Conservation (phyloP, 768 basidiomycete species). For the Tricholoma sp. region DNA sequence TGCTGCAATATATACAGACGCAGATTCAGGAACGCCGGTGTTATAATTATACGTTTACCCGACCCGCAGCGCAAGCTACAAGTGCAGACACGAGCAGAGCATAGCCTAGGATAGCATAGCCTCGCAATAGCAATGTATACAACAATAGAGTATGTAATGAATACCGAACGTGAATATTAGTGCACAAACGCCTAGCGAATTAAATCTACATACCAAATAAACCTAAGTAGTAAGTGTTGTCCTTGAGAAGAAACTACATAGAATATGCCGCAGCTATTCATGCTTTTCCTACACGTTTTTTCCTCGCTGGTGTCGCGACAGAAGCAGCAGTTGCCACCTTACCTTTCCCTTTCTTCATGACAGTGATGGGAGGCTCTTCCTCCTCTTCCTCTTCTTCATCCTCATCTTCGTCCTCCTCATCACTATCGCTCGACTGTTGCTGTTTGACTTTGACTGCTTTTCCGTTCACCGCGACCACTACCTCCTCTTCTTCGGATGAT, state of each 20-base stretch:
- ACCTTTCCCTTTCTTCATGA: conserved; percentile 25
- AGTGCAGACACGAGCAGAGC: background rate
- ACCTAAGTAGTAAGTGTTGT: background rate
- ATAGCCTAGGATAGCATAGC: background rate
- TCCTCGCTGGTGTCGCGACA: conserved; percentile 19
- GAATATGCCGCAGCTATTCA: background rate
- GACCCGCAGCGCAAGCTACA: no score
- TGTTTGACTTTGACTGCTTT: conserved; percentile 11
- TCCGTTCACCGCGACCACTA: conserved; percentile 6
- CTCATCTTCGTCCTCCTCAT: conserved; percentile 20
- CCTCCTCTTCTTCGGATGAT: conserved; percentile 32
- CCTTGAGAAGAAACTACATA: background rate
- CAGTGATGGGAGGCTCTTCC: conserved; percentile 17
- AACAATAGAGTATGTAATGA: no score
- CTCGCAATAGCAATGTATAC: no score
- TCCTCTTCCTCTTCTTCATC: conserved; percentile 16
- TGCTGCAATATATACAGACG: conserved; percentile 2
- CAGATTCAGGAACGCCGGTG: conserved; percentile 1
- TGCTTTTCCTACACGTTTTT: conserved; percentile 3
- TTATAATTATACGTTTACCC: background rate
- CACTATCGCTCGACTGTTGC: conserved; percentile 23
- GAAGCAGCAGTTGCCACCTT: conserved; percentile 5
- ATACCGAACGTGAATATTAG: background rate
- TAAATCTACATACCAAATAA: background rate
- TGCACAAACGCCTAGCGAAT: background rate